phyloP scores from a whole-genome alignment of 768 basidiomycete species.

The Podaxis sp. region DNA sequence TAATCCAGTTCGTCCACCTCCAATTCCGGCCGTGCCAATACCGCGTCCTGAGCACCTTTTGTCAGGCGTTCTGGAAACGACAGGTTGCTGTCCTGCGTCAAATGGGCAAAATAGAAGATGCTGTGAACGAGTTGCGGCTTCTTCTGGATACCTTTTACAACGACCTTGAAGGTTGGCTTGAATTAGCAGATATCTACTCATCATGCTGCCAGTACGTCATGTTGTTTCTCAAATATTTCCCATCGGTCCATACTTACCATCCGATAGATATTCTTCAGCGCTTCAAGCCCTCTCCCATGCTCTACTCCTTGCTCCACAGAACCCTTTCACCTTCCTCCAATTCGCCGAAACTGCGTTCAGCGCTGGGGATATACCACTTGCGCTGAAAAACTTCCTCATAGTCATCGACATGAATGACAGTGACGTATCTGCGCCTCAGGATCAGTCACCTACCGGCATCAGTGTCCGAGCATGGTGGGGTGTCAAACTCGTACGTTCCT shows the following conservation, averaged over 20 bases:
- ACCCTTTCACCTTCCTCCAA: conserved; percentile 79
- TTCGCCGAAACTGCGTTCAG: conserved; percentile 89
- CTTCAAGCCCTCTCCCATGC: conserved; percentile 78
- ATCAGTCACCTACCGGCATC: conserved; percentile 47
- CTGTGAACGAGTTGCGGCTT: conserved; percentile 64
- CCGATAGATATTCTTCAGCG: conserved; percentile 61
- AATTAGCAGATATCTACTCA: conserved; percentile 78
- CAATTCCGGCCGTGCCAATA: neutral
- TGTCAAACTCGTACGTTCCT: conserved; percentile 65
- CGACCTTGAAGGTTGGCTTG: conserved; percentile 85
- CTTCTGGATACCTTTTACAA: conserved; percentile 86
- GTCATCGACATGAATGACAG: conserved; percentile 75
- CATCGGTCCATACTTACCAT: neutral
- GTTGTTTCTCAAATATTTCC: neutral
- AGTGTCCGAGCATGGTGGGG: conserved; percentile 79
- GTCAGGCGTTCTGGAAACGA: conserved; percentile 74
- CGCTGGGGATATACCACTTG: conserved; percentile 64
- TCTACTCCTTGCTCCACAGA: conserved; percentile 79
- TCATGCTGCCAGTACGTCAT: conserved; percentile 65
- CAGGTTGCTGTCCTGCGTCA: conserved; percentile 68
- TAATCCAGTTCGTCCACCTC: conserved; percentile 53
- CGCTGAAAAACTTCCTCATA: conserved; percentile 75
- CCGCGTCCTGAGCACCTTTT: neutral
- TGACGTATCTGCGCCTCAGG: conserved; percentile 38
- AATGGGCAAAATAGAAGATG: conserved; percentile 56